A percentile compares a stretch with the other conserved stretches of the same genome.
Evolutionary conservation across 2,329 filamentous ascomycete genomes (phyloP).

Genomic region (Biscogniauxia sp.): DNA sequence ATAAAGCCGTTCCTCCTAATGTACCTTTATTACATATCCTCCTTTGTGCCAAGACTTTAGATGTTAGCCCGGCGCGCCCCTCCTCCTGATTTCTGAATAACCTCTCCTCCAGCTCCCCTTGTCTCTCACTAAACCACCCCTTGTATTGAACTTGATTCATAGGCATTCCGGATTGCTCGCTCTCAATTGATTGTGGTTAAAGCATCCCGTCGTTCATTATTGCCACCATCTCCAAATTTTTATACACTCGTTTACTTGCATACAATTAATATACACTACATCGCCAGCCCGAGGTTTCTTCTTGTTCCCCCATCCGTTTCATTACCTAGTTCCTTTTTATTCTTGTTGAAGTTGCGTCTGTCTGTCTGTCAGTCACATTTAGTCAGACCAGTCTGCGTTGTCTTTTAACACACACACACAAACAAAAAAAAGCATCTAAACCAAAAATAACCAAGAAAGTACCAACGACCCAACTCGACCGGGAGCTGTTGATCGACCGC

Average conservation of each 20-base stretch:
- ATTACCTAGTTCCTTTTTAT: too few species aligned
- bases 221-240: background rate
- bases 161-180: background rate
- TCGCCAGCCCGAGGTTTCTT: background rate
- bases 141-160: background rate
- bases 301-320: too few species aligned
- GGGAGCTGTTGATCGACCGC: background rate
- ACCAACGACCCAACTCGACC: background rate
- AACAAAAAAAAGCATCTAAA: background rate
- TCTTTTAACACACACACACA: too few species aligned
- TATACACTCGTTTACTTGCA: background rate
- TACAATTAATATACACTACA: background rate
- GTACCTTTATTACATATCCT: background rate
- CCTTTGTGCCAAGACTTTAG: background rate
- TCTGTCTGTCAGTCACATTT: background rate
- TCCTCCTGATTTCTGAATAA: background rate
- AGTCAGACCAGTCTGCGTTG: too few species aligned
- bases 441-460: background rate
- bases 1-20: too few species aligned
- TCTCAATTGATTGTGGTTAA: background rate
- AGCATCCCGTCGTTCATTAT: conserved; percentile 2
- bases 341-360: background rate
- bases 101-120: background rate
- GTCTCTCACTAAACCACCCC: background rate
- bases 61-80: background rate